These are phyloP conservation scores for Penicilliopsis zonata DNA, from an alignment of 495 filamentous ascomycete species.

Conservation along the genomic window DNA sequence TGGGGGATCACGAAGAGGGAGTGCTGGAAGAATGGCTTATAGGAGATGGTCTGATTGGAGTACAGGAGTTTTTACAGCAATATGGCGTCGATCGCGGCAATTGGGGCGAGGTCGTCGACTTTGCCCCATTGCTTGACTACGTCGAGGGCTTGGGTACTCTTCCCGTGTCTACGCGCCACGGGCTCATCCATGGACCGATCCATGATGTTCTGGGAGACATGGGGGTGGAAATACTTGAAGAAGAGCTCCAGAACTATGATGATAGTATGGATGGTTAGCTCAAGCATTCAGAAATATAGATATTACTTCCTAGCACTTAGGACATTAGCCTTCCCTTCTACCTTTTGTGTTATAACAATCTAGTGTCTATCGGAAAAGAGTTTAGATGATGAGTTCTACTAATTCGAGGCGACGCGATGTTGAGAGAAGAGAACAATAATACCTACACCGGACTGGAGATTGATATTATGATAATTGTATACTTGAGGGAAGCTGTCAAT, in stretches of 20 bases:
- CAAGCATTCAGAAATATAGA: too few relatives aligned
- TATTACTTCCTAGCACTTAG: too few relatives aligned
- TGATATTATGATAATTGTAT: too few relatives aligned
- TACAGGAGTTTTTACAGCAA: constrained; percentile 27
- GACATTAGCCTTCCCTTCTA: too few relatives aligned
- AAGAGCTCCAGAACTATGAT: constrained; percentile 22
- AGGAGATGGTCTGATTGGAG: constrained; percentile 18
- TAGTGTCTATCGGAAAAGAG: too few relatives aligned
- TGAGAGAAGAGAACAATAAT: too few relatives aligned
- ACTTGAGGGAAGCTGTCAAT: too few relatives aligned
- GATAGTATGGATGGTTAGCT: constrained; percentile 12
- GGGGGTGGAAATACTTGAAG: constrained; percentile 28
- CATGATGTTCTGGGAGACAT: constrained; percentile 25
- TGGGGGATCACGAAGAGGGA: constrained; percentile 18
- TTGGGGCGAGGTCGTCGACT: constrained; percentile 28
- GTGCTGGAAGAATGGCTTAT: constrained; percentile 27
- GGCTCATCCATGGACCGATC: constrained; percentile 21
- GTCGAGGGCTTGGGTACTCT: constrained; percentile 21
- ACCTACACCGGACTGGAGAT: too few relatives aligned
- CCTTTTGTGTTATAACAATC: too few relatives aligned
- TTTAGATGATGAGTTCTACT: too few relatives aligned
- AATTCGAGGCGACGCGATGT: too few relatives aligned
- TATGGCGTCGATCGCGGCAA: constrained; percentile 34
- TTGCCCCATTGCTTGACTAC: constrained; percentile 25
- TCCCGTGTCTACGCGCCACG: constrained; percentile 12